Conservation (phyloP, 2,329 filamentous ascomycete species). For the Bipolaris victoriae region DNA sequence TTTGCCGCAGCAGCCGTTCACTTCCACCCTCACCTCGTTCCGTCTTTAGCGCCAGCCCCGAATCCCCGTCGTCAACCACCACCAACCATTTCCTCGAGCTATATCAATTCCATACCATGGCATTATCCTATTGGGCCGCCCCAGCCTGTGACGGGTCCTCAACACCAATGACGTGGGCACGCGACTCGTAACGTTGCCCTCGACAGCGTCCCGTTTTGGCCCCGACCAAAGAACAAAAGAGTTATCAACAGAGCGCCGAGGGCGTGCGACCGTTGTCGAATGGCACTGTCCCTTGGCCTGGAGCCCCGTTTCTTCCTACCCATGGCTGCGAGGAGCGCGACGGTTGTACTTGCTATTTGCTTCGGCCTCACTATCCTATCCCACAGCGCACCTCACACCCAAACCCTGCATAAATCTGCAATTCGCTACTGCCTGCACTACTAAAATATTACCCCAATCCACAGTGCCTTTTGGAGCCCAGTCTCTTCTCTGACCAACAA, state of each 20-base stretch:
- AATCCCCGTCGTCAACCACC: conserved; percentile 7
- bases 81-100: conserved; percentile 11
- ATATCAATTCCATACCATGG: conserved; percentile 9
- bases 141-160: background rate
- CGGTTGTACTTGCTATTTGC: background rate
- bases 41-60: conserved; percentile 12
- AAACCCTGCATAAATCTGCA: background rate
- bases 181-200: conserved; percentile 5
- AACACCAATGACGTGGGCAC: conserved; percentile 17
- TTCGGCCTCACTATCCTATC: background rate
- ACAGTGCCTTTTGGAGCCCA: conserved; percentile 38
- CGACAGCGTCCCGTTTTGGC: background rate
- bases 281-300: too few relatives aligned
- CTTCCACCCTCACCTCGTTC: conserved; percentile 6
- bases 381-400: background rate
- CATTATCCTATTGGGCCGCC: conserved; percentile 4
- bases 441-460: conserved; percentile 36
- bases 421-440: conserved; percentile 26
- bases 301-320: background rate
- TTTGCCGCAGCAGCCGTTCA: conserved; percentile 22
- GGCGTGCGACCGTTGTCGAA: too few relatives aligned
- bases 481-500: conserved; percentile 21
- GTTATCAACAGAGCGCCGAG: background rate
- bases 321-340: background rate
- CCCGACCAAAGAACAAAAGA: background rate